Evolutionary conservation across 768 basidiomycete species (phyloP).

Genomic region (Amanita fuliginea): DNA sequence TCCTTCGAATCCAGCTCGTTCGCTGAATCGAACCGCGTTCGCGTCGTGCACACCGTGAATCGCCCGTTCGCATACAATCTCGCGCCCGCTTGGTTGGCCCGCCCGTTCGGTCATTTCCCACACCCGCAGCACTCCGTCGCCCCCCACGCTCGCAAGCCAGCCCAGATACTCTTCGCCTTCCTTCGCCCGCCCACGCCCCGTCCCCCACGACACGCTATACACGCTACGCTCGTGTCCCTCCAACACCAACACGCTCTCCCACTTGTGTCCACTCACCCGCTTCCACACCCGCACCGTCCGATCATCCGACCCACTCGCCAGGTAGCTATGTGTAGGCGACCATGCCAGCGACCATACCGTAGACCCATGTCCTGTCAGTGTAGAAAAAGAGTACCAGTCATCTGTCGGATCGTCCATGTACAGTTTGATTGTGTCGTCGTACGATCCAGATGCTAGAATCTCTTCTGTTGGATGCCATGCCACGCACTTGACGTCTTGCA

Average conservation of each 20-base stretch:
- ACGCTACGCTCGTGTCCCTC: slow-evolving; percentile 62
- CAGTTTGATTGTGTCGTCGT: slow-evolving; percentile 93
- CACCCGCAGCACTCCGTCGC: slow-evolving; percentile 75
- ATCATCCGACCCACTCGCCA: slow-evolving; percentile 85
- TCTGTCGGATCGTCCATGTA: slow-evolving; percentile 89
- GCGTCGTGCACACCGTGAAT: slow-evolving; percentile 83
- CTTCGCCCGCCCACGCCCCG: slow-evolving; percentile 21
- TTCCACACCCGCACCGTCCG: slow-evolving; percentile 80
- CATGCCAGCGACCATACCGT: slow-evolving; percentile 92
- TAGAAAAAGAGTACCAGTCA: slow-evolving; percentile 87
- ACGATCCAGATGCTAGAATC: slow-evolving; percentile 94
- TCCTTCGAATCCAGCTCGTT: slow-evolving; percentile 48
- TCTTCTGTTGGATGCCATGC: slow-evolving; percentile 95
- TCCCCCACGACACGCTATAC: slow-evolving; percentile 72
- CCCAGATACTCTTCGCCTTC: slow-evolving; percentile 40
- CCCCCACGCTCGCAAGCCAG: slow-evolving; percentile 76
- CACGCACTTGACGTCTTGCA: slow-evolving; percentile 91
- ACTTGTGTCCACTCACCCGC: slow-evolving; percentile 46
- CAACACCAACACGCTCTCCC: slow-evolving; percentile 51
- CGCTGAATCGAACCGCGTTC: slow-evolving; percentile 81
- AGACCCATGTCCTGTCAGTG: slow-evolving; percentile 68
- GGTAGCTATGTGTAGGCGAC: slow-evolving; percentile 63
- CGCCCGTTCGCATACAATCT: slow-evolving; percentile 43
- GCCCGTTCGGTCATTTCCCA: slow-evolving; percentile 54
- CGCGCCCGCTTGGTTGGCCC: slow-evolving; percentile 10